phyloP scores from a whole-genome alignment of 2,329 filamentous ascomycete species.

The Sphaerostilbella broomeana region DNA sequence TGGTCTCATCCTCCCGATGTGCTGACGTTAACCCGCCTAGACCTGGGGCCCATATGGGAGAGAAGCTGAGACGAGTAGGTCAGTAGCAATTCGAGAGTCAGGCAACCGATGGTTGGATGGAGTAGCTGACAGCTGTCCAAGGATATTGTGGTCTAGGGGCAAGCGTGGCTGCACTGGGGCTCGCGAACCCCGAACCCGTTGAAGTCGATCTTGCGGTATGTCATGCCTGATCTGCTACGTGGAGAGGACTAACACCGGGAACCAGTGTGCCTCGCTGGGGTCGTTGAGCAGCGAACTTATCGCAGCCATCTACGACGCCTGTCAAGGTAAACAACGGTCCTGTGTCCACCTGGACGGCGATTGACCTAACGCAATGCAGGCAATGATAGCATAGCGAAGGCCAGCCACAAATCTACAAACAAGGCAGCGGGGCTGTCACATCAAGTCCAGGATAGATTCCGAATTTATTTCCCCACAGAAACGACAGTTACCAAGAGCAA shows the following conservation, averaged over 20 bases:
- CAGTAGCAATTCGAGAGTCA: slow-evolving; percentile 15
- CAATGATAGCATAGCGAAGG: slow-evolving; percentile 35
- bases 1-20: background rate
- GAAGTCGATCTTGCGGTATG: slow-evolving; percentile 66
- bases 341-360: background rate
- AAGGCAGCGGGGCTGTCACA: slow-evolving; percentile 19
- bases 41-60: slow-evolving; percentile 29
- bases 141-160: slow-evolving; percentile 70
- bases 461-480: slow-evolving; percentile 74
- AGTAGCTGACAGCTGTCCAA: slow-evolving; percentile 24
- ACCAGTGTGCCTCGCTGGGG: slow-evolving; percentile 72
- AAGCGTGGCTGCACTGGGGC: slow-evolving; percentile 57
- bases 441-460: slow-evolving; percentile 45
- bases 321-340: slow-evolving; percentile 38
- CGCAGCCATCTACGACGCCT: slow-evolving; percentile 45
- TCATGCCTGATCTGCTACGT: background rate
- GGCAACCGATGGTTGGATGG: slow-evolving; percentile 9
- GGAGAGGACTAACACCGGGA: slow-evolving; percentile 6
- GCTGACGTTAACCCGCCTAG: slow-evolving; percentile 20
- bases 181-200: slow-evolving; percentile 48
- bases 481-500: slow-evolving; percentile 60
- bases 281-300: slow-evolving; percentile 65
- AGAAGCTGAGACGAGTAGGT: slow-evolving; percentile 26
- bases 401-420: slow-evolving; percentile 21
- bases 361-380: slow-evolving; percentile 19